phyloP scores from a whole-genome alignment of 331 rosid genomes.

The Malus hybrid region DNA sequence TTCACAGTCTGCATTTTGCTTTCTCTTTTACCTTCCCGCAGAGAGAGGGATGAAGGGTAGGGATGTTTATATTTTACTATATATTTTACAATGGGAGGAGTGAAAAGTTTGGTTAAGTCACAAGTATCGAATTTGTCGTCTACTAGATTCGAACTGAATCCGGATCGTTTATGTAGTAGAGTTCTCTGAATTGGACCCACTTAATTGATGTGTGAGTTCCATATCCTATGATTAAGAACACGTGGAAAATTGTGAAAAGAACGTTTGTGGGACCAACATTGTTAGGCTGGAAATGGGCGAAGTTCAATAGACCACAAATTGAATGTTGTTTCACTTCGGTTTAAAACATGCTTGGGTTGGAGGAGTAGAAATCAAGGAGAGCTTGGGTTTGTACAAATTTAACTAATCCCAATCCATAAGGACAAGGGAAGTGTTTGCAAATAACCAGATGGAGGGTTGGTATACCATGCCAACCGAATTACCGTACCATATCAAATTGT shows the following conservation, averaged over 20 bases:
- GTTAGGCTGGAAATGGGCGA: not conserved
- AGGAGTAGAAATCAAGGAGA: not conserved
- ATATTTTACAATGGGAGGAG: too few relatives aligned
- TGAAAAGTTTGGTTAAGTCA: too few relatives aligned
- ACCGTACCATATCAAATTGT: too few relatives aligned
- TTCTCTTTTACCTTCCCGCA: not conserved
- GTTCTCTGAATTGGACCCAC: not conserved
- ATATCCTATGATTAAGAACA: too few relatives aligned
- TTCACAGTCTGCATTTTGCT: not conserved
- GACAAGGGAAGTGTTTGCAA: too few relatives aligned
- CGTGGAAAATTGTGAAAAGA: not conserved
- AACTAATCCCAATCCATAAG: not conserved
- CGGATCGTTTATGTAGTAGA: not conserved
- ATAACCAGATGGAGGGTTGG: too few relatives aligned
- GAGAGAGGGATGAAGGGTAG: not conserved
- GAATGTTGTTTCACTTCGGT: not conserved
- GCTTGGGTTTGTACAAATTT: not conserved
- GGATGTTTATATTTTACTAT: not conserved
- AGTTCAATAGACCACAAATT: not conserved
- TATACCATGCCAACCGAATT: too few relatives aligned
- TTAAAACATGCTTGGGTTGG: not conserved
- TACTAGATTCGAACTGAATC: not conserved
- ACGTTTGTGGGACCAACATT: not conserved
- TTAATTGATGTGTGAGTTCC: not conserved
- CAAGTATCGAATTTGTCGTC: too few relatives aligned